Base-by-base conservation (phyloP, 768 basidiomycete genomes). In the Stropharia rugosoannulata region DNA sequence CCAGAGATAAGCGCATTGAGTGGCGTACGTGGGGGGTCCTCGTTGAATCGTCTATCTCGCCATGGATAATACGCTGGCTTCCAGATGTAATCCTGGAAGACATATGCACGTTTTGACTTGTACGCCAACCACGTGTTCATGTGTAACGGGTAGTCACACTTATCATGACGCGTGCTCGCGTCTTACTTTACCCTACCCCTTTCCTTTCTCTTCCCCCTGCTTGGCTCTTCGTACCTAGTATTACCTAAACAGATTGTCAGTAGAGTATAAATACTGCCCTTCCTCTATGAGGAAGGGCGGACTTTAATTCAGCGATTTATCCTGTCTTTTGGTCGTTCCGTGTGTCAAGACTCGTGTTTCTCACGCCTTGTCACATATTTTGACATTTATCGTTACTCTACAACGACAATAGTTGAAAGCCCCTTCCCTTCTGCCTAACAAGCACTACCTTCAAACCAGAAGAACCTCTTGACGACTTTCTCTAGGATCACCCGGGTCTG, bases 101-200 rank as follows among this genome's bases (percentile, higher is more conserved):
- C 82, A 44, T 82, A 83, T 5, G 79, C 69, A 5, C 83, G 76
- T 9, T 75, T 73, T 0, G 81, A 76, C 32, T 72, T 71, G 59
- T 80, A 79, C 1, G 83, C 80, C 8, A 84, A 75, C 56, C 77
- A 73, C 0, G 76, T 69, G 50, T 80, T 78, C 75, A n/a, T n/a
- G n/a, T 22, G 22, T 22, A 4, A 22, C 22, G n/a, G 22, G 22
- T 22, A 4, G 22, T 22, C 22, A 22, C 22, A 2, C 22, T 22
- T 22, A 1, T 1, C 4, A 22, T 2, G 22, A 22, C 22, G 4
- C 22, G 1, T 4, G 2, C 1, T 4, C 22, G 22, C 22, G 22
- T 22, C 22, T 22, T 22, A 22, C 22, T 22, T 22, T 4, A 22
- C 4, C 22, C 22, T 22, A 2, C 22, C 22, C 38, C 38, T n/a